Evolutionary conservation across 768 basidiomycete species (phyloP).

Genomic region (Coprinopsis strossmayeri): DNA sequence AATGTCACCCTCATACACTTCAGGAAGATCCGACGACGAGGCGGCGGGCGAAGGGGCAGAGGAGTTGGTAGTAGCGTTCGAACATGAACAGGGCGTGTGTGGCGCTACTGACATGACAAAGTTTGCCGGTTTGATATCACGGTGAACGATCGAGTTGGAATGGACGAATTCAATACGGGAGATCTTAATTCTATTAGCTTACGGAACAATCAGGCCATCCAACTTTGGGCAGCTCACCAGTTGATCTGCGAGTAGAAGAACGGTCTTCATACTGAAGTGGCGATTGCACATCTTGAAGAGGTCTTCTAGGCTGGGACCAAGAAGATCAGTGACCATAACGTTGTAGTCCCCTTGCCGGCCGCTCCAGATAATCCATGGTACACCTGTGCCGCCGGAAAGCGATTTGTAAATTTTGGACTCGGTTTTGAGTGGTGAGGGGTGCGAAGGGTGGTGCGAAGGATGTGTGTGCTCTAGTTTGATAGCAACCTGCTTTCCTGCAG

Average conservation of each 20-base stretch:
- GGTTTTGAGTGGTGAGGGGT: constrained; percentile 70
- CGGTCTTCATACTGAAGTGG: constrained; percentile 91
- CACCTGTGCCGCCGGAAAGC: constrained; percentile 81
- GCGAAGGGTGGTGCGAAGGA: constrained; percentile 17
- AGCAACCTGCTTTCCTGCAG: constrained; percentile 79
- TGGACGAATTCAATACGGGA: constrained; percentile 97
- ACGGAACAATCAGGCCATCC: neutral
- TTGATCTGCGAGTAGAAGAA: constrained; percentile 90
- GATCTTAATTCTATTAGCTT: constrained; percentile 42
- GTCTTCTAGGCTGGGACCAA: constrained; percentile 86
- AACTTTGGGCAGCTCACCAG: constrained; percentile 50
- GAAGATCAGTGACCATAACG: constrained; percentile 95
- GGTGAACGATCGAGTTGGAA: constrained; percentile 89
- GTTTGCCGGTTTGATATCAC: constrained; percentile 98
- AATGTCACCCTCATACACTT: neutral
- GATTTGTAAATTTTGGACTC: constrained; percentile 92
- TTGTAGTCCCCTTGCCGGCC: constrained; percentile 92
- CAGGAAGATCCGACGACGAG: constrained; percentile 1
- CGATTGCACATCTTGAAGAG: constrained; percentile 87
- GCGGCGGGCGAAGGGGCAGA: constrained; percentile 1
- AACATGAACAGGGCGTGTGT: constrained; percentile 28
- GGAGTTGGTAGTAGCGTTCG: neutral
- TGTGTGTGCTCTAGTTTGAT: constrained; percentile 74
- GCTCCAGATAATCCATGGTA: constrained; percentile 90
- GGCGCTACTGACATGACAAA: constrained; percentile 82